Conservation (phyloP, 106 monocot species). For the Alisma plantagoaquatica region DNA sequence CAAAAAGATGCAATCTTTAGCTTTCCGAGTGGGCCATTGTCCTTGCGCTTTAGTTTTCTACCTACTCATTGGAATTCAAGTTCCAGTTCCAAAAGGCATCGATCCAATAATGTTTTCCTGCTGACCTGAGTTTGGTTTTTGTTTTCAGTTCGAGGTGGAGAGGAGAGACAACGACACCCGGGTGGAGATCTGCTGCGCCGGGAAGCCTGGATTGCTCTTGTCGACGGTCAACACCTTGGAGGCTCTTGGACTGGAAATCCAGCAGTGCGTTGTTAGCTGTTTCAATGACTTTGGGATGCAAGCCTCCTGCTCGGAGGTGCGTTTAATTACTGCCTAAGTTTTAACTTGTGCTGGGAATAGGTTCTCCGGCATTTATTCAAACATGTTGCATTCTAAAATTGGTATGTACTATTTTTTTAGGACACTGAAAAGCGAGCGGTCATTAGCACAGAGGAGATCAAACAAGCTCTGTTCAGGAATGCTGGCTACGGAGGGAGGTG, state of each 20-base stretch:
- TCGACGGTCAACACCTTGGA: constrained; percentile 84
- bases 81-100: too few relatives aligned
- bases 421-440: constrained; percentile 41
- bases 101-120: too few relatives aligned
- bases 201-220: constrained; percentile 71
- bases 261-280: constrained; percentile 89
- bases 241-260: constrained; percentile 73
- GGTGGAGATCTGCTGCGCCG: constrained; percentile 77
- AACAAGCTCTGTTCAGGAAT: constrained; percentile 84
- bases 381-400: neutral
- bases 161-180: constrained; percentile 56
- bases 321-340: neutral
- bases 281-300: constrained; percentile 99
- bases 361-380: neutral
- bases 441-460: constrained; percentile 67
- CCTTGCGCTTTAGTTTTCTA: neutral
- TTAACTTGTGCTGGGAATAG: neutral
- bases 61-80: too few relatives aligned
- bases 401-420: constrained; percentile 12
- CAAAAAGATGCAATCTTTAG: neutral
- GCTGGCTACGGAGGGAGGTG: constrained; percentile 88
- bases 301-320: constrained; percentile 89
- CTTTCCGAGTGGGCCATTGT: neutral
- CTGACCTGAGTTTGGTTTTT: too few relatives aligned
- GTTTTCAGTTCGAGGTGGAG: constrained; percentile 81